Base-by-base conservation (phyloP, 768 basidiomycete genomes). In the Boletus eberwhitei region DNA sequence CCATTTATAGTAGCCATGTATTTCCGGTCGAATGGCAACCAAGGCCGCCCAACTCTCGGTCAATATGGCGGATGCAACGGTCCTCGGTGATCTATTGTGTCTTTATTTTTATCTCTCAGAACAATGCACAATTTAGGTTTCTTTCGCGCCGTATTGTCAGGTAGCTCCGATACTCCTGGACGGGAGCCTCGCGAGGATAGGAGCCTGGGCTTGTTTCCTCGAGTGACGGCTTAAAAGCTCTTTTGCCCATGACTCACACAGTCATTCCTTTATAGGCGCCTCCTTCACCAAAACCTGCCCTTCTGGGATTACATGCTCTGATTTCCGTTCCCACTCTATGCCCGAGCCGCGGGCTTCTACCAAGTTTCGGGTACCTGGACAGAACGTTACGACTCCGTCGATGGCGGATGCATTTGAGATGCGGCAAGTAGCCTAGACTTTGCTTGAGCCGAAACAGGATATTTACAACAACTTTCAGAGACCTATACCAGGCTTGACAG, bases 351-450 rank as follows among this genome's bases (percentile, higher is more conserved):
- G 53, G 53, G 31, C 53, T 59, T 59, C 58, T 29, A 16, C 53
- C 41, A 29, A 31, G 35, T n/a, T 43, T 58, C 57, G 54, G 55
- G 53, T 55, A 42, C 43, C 59, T 58, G 9, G 7, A 17, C 46
- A 29, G 50, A 53, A 43, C 35, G 45, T 40, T 57, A 19, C 51
- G 47, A 14, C 32, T 62, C 67, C 67, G 63, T 65, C 58, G 17
- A 60, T 50, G 65, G 67, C 68, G 68, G 67, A 68, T 70, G 36
- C 50, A 5, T 37, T 56, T 26, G 43, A 56, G 68, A 60, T 39
- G 64, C n/a, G n/a, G n/a, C 58, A 26, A 42, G 42, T 47, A 12
- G 29, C n/a, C 38, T 42, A 24, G 14, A 17, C 36, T 12, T 38
- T n/a, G 2, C 16, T 48, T 13, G 41, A 41, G 19, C 42, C 53